Evolutionary conservation across 176 grass and related monocot genomes (phyloP).

Genomic region (Tuctoria greenei): DNA sequence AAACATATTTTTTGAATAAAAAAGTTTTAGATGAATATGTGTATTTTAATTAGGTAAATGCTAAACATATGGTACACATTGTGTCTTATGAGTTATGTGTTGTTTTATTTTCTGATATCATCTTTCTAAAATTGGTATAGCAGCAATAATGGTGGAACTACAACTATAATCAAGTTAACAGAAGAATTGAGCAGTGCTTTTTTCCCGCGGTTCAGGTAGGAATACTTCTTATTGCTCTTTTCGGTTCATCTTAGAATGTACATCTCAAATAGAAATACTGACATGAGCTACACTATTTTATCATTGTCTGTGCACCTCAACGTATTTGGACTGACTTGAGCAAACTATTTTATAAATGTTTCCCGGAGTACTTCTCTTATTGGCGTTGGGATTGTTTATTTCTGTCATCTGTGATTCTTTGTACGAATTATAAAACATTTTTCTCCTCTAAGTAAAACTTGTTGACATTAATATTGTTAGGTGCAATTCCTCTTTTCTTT

Average conservation of each 20-base stretch:
- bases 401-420: neutral
- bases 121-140: constrained; percentile 45
- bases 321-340: neutral
- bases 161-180: constrained; percentile 60
- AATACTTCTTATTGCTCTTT: neutral
- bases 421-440: neutral
- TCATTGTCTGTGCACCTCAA: neutral
- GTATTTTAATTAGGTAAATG: constrained; percentile 15
- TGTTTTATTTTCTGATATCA: constrained; percentile 33
- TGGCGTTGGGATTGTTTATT: neutral
- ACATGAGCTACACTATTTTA: constrained; percentile 4
- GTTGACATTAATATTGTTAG: constrained; percentile 18
- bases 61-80: neutral
- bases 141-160: constrained; percentile 20
- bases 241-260: neutral
- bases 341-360: neutral
- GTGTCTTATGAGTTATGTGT: constrained; percentile 13
- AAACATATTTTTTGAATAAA: constrained; percentile 5
- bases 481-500: neutral
- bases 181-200: constrained; percentile 71
- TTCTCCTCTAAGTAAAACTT: neutral
- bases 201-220: constrained; percentile 87
- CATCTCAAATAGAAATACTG: neutral
- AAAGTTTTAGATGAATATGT: neutral
- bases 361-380: neutral